These are phyloP conservation scores for Cinchona pubescens DNA, from an alignment of 257 asterid species.

Conservation along the genomic window DNA sequence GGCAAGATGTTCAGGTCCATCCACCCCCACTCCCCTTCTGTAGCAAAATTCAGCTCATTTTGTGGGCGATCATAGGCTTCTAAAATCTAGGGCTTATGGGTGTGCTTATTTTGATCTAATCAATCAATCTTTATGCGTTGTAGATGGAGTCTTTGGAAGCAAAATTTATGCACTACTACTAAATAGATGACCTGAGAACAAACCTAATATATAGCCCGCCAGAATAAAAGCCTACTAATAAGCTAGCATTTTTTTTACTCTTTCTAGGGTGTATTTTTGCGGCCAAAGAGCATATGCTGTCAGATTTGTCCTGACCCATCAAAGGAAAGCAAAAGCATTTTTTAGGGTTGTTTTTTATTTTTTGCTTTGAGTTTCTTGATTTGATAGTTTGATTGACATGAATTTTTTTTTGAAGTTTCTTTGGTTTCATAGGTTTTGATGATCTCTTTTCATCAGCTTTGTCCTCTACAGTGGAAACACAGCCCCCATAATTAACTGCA, in stretches of 20 bases:
- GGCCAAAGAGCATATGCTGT: not conserved
- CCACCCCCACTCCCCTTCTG: not conserved
- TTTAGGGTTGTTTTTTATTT: slow-evolving; percentile 1
- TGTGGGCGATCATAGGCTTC: slow-evolving; percentile 53
- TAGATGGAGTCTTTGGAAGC: slow-evolving; percentile 23
- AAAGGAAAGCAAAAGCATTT: slow-evolving; percentile 1
- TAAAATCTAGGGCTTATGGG: slow-evolving; percentile 50
- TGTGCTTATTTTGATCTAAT: slow-evolving; percentile 57
- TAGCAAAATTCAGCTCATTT: slow-evolving; percentile 37
- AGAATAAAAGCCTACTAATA: slow-evolving; percentile 30
- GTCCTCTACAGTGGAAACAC: slow-evolving; percentile 60
- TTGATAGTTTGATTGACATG: slow-evolving; percentile 42
- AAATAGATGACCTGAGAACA: not conserved
- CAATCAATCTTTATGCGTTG: slow-evolving; percentile 5
- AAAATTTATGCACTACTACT: not conserved
- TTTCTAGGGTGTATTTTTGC: slow-evolving; percentile 3
- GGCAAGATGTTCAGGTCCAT: slow-evolving; percentile 55
- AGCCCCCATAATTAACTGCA: slow-evolving; percentile 12
- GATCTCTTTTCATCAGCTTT: slow-evolving; percentile 26
- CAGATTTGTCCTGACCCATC: slow-evolving; percentile 20
- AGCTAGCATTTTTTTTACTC: not conserved
- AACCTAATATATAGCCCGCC: slow-evolving; percentile 41
- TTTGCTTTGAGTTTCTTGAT: slow-evolving; percentile 23
- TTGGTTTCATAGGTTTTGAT: not conserved
- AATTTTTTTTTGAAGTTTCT: slow-evolving; percentile 4